These are phyloP conservation scores for Phialemoniopsis sp. DNA, from an alignment of 2,329 filamentous ascomycete genomes.

Conservation along the genomic window DNA sequence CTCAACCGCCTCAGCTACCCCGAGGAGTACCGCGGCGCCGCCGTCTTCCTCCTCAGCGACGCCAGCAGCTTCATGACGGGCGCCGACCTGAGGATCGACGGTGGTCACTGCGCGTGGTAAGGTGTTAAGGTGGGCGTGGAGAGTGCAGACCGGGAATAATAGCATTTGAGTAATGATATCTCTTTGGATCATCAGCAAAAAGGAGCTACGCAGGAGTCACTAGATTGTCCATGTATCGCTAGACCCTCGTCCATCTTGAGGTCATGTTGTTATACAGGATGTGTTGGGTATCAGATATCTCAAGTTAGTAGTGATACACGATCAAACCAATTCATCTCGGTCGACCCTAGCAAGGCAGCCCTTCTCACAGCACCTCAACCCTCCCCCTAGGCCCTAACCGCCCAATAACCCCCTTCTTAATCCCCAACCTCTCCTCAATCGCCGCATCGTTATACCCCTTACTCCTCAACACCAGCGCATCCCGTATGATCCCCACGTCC, in stretches of 20 bases:
- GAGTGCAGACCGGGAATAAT: conserved; percentile 2
- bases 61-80: conserved; percentile 70
- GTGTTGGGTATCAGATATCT: no score
- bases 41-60: conserved; percentile 63
- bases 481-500: conserved; percentile 40
- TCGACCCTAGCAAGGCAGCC: no score
- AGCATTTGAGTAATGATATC: conserved; percentile 5
- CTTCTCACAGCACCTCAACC: conserved; percentile 29
- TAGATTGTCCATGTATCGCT: no score
- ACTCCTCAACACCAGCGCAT: conserved; percentile 38
- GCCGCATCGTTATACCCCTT: conserved; percentile 28
- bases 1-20: conserved; percentile 64
- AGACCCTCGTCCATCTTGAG: no score
- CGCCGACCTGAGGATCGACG: conserved; percentile 65
- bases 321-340: no score
- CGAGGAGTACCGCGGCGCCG: conserved; percentile 67
- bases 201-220: neutral
- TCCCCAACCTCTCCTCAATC: conserved; percentile 41
- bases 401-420: conserved; percentile 39
- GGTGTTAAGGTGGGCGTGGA: neutral
- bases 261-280: no score
- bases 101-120: conserved; percentile 62
- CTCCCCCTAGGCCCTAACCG: conserved; percentile 37
- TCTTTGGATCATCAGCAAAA: neutral
- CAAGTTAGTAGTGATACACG: no score